phyloP scores from a whole-genome alignment of 106 monocot genomes.

The Dendrobium chrysotoxum region DNA sequence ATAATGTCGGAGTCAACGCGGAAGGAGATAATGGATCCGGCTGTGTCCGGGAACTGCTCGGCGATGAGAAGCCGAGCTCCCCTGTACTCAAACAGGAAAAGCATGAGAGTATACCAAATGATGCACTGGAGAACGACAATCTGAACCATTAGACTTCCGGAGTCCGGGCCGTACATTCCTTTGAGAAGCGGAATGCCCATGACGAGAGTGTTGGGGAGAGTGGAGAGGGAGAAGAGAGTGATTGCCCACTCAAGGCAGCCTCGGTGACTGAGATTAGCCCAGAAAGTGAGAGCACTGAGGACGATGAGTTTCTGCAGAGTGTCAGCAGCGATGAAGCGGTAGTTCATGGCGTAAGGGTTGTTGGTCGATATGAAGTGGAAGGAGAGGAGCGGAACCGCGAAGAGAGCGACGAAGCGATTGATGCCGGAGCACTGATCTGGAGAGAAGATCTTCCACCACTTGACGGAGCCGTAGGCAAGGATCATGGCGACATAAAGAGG shows the following conservation, averaged over 20 bases:
- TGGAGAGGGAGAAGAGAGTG: slow-evolving; percentile 25
- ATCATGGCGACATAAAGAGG: slow-evolving; percentile 57
- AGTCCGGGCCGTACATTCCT: slow-evolving; percentile 42
- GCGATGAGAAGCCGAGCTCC: slow-evolving; percentile 36
- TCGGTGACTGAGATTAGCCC: slow-evolving; percentile 16
- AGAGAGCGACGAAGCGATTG: slow-evolving; percentile 65
- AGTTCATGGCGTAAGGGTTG: slow-evolving; percentile 63
- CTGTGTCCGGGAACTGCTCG: slow-evolving; percentile 52
- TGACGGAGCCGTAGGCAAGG: slow-evolving; percentile 49
- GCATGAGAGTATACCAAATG: slow-evolving; percentile 18
- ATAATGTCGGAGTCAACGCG: slow-evolving; percentile 43
- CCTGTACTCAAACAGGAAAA: slow-evolving; percentile 18
- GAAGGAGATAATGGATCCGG: slow-evolving; percentile 36
- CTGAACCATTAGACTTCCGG: slow-evolving; percentile 39
- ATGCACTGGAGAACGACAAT: slow-evolving; percentile 27
- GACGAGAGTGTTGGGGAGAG: slow-evolving; percentile 24
- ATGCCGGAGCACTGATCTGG: slow-evolving; percentile 60
- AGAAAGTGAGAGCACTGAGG: slow-evolving; percentile 30
- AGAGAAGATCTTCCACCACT: slow-evolving; percentile 49
- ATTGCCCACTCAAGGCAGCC: slow-evolving; percentile 41
- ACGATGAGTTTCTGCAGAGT: slow-evolving; percentile 59
- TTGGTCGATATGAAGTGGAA: slow-evolving; percentile 76
- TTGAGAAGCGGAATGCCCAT: slow-evolving; percentile 44
- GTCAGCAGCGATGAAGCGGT: slow-evolving; percentile 62
- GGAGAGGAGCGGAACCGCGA: slow-evolving; percentile 65